Percentiles rank a stretch among this genome's conserved stretches.
phyloP scores from a whole-genome alignment of 2,329 filamentous ascomycete species.

The Hypoxylon sp. region DNA sequence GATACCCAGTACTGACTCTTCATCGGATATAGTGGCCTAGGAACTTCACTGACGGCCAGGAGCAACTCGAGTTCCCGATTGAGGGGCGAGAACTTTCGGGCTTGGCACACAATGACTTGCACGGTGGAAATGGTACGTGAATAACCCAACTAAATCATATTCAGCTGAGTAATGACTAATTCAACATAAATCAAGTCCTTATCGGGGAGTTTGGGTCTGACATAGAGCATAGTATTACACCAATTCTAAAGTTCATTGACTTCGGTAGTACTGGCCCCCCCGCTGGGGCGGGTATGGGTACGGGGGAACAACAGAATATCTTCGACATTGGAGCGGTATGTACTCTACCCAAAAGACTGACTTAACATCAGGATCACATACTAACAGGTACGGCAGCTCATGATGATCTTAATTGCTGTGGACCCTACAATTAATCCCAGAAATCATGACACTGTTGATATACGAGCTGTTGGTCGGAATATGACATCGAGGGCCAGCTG shows the following conservation, averaged over 20 bases:
- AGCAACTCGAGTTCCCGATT: background rate
- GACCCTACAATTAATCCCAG: background rate
- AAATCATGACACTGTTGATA: background rate
- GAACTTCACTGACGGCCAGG: background rate
- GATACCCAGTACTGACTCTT: background rate
- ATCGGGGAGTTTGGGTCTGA: slow-evolving; percentile 9
- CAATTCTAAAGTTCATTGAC: slow-evolving; percentile 32
- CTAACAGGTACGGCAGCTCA: slow-evolving; percentile 10
- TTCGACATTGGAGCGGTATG: slow-evolving; percentile 5
- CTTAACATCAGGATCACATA: background rate
- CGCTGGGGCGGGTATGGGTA: background rate
- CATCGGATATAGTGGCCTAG: slow-evolving; percentile 9
- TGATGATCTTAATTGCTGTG: slow-evolving; percentile 8
- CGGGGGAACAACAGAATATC: slow-evolving; percentile 4
- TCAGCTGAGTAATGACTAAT: background rate
- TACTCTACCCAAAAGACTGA: background rate
- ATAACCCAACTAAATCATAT: background rate
- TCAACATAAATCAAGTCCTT: slow-evolving; percentile 18
- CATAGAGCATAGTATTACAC: slow-evolving; percentile 23
- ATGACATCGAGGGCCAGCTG: background rate
- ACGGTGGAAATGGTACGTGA: slow-evolving; percentile 20
- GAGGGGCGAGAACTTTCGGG: background rate
- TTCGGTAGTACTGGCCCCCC: slow-evolving; percentile 12
- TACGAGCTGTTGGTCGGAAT: background rate
- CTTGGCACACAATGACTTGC: slow-evolving; percentile 16